Percentiles rank a stretch among this genome's conserved stretches.
phyloP scores from a whole-genome alignment of 75 land plant species.

The Larix kaempferi region DNA sequence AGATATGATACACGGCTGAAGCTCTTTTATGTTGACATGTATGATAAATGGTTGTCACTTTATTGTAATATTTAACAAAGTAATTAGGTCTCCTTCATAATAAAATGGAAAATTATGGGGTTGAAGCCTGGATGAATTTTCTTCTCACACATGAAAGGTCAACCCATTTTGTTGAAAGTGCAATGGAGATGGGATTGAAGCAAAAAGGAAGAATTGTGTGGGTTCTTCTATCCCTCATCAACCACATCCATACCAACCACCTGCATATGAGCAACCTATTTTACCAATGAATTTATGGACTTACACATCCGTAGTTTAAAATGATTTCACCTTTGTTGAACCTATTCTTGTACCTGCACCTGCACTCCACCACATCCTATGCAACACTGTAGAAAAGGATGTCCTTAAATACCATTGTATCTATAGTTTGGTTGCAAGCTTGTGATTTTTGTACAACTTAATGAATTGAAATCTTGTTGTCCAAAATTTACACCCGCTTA shows the following conservation, averaged over 20 bases:
- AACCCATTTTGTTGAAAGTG: background rate
- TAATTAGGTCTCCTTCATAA: background rate
- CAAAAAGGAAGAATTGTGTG: no score
- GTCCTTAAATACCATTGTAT: background rate
- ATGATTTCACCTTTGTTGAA: no score
- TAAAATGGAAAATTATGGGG: background rate
- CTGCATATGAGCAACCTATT: no score
- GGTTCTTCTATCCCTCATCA: no score
- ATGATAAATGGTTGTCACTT: background rate
- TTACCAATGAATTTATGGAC: no score
- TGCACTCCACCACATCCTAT: no score
- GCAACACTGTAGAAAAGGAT: no score
- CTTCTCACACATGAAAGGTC: background rate
- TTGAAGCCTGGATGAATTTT: background rate
- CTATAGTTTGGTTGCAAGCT: conserved; percentile 5
- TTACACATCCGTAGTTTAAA: no score
- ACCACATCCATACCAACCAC: no score
- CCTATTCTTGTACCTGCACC: no score
- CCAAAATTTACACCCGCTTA: background rate
- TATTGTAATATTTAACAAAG: background rate
- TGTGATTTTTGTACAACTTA: conserved; percentile 8
- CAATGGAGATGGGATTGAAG: background rate
- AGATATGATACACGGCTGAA: conserved; percentile 4
- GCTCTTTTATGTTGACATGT: background rate
- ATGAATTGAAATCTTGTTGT: conserved; percentile 6